Percentiles rank a stretch among this genome's conserved stretches.
Evolutionary conservation across 2,329 filamentous ascomycete genomes (phyloP).

Genomic region (Aspergillus proliferans): DNA sequence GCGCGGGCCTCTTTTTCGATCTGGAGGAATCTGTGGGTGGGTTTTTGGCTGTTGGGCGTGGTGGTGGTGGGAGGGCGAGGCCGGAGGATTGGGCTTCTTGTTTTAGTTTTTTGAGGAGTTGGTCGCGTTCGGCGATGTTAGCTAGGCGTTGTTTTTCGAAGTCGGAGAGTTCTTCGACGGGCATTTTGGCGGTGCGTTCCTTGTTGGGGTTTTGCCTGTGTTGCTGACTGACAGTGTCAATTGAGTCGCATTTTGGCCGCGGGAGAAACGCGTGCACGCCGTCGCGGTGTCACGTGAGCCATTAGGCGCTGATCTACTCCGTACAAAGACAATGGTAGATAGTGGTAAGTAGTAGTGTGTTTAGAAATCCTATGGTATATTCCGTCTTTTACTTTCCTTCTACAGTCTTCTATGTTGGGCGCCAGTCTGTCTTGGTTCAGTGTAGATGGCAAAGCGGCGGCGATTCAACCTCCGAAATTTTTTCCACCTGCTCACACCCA

Average conservation of each 20-base stretch:
- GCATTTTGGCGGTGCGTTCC: slow-evolving; percentile 12
- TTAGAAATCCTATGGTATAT: not conserved
- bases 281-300: slow-evolving; percentile 19
- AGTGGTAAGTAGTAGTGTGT: not conserved
- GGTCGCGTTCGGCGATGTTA: slow-evolving; percentile 82
- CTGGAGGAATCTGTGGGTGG: slow-evolving; percentile 42
- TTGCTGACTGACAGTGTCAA: not conserved
- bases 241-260: not conserved
- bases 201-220: slow-evolving; percentile 4
- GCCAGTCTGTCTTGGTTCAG: not conserved
- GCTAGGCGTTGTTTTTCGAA: slow-evolving; percentile 80
- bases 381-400: not conserved
- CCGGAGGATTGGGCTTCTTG: slow-evolving; percentile 61
- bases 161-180: slow-evolving; percentile 58
- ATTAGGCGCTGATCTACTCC: not conserved
- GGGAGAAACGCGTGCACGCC: slow-evolving; percentile 10
- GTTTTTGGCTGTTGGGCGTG: slow-evolving; percentile 46
- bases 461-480: not conserved
- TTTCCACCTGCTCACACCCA: not conserved
- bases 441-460: not conserved
- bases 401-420: no score
- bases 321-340: not conserved
- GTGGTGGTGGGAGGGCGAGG: slow-evolving; percentile 51
- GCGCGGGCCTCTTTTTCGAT: slow-evolving; percentile 40
- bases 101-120: slow-evolving; percentile 70